Evolutionary conservation across 345 rosid genomes (phyloP).

Genomic region (Luvunga scandens): DNA sequence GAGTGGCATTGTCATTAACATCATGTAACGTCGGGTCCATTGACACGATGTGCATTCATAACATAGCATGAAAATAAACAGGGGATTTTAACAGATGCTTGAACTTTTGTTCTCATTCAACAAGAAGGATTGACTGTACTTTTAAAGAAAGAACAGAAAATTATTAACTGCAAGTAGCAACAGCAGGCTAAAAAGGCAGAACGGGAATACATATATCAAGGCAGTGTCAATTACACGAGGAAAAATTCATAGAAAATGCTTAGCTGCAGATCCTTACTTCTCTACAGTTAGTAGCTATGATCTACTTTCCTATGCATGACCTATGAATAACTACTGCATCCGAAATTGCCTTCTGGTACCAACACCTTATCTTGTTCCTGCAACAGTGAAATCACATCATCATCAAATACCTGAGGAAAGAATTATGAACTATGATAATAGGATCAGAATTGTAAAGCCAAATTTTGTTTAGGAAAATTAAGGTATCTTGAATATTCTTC

Average conservation of each 20-base stretch:
- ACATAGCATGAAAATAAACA: background rate
- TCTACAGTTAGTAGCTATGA: conserved; percentile 8
- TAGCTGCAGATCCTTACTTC: background rate
- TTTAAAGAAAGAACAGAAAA: background rate
- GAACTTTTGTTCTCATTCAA: conserved; percentile 7
- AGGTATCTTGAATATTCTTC: background rate
- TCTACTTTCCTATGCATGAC: conserved; percentile 40
- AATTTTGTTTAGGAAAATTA: background rate
- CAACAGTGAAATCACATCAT: conserved; percentile 15
- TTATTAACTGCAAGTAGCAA: conserved; percentile 9
- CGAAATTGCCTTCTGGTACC: conserved; percentile 42
- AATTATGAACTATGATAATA: background rate
- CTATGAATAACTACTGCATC: conserved; percentile 43
- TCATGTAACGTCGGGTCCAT: background rate
- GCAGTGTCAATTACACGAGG: conserved; percentile 1
- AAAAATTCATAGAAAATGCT: background rate
- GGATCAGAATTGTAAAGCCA: conserved; percentile 1
- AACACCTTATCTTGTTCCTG: conserved; percentile 51
- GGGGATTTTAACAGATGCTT: background rate
- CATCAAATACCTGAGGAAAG: background rate
- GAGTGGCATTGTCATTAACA: background rate
- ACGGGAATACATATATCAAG: background rate
- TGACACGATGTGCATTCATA: background rate
- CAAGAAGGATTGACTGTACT: conserved; percentile 3
- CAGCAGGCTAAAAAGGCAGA: background rate